Conservation (phyloP, 495 filamentous ascomycete genomes). For the Neurospora intermedia region DNA sequence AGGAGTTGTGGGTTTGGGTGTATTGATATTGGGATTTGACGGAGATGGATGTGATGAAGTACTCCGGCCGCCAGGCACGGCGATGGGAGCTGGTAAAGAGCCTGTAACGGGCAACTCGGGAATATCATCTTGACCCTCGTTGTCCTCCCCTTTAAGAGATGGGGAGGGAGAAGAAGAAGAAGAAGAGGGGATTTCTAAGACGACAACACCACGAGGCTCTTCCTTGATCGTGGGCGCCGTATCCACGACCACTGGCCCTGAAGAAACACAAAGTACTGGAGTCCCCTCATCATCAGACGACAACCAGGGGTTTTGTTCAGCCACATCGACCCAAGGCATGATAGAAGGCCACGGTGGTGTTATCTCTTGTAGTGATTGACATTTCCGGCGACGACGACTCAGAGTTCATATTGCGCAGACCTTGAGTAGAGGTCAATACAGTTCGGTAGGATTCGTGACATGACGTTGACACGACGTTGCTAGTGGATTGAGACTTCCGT, state of each 20-base stretch:
- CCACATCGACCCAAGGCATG: background rate
- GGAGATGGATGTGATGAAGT: background rate
- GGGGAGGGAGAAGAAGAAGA: background rate
- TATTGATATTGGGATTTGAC: background rate
- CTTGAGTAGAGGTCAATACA: background rate
- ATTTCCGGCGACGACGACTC: background rate
- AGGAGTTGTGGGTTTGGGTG: background rate
- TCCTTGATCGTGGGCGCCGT: background rate
- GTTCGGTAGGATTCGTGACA: background rate
- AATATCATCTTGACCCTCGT: background rate
- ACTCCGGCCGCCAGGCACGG: background rate
- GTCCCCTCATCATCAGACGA: background rate
- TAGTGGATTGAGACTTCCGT: background rate
- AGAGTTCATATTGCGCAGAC: background rate
- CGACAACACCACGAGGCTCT: background rate
- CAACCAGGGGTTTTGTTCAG: background rate
- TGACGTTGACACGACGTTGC: background rate
- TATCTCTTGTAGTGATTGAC: background rate
- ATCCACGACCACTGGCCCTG: background rate
- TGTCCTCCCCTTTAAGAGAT: background rate
- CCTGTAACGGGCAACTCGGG: background rate
- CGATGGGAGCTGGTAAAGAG: background rate
- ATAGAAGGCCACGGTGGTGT: background rate
- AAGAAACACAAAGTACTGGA: background rate
- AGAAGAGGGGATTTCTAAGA: background rate